These are phyloP conservation scores for Candida dajiaensis DNA, from an alignment of 805 yeast genomes.

Conservation along the genomic window DNA sequence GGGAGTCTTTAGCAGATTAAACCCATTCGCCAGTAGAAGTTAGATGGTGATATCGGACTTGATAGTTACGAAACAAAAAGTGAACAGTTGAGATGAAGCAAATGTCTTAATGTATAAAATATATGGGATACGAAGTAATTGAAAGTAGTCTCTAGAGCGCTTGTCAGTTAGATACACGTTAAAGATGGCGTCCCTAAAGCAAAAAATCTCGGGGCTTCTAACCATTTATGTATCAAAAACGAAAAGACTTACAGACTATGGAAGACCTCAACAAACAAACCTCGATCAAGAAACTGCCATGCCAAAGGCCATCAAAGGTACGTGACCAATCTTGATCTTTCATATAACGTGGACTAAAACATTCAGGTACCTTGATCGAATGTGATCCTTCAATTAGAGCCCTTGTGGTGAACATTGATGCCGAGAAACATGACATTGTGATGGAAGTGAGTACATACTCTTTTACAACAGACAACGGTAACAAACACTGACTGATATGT, in stretches of 20 bases:
- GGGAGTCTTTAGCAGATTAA: constrained; percentile 40
- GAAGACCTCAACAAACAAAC: not conserved
- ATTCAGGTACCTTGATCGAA: constrained; percentile 37
- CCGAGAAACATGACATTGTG: constrained; percentile 66
- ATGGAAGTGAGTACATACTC: constrained; percentile 32
- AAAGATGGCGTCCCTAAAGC: too few species aligned
- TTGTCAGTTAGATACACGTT: too few species aligned
- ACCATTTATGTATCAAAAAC: not conserved
- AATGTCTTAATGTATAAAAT: not conserved
- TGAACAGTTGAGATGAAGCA: too few species aligned
- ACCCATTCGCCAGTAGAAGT: constrained; percentile 16
- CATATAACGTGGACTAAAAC: constrained; percentile 14
- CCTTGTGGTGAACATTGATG: constrained; percentile 74
- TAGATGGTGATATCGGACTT: not conserved
- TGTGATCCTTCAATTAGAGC: constrained; percentile 95
- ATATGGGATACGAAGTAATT: not conserved
- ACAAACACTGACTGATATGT: constrained; percentile 24
- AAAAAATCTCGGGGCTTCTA: not conserved
- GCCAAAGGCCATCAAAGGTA: constrained; percentile 54
- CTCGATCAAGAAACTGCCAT: constrained; percentile 13
- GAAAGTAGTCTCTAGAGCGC: not conserved
- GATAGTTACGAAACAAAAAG: too few species aligned
- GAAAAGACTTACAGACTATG: not conserved
- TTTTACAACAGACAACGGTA: not conserved
- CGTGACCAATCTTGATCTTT: not conserved